Evolutionary conservation across 495 filamentous ascomycete species (phyloP).

Genomic region (Penicillium samsonianum): DNA sequence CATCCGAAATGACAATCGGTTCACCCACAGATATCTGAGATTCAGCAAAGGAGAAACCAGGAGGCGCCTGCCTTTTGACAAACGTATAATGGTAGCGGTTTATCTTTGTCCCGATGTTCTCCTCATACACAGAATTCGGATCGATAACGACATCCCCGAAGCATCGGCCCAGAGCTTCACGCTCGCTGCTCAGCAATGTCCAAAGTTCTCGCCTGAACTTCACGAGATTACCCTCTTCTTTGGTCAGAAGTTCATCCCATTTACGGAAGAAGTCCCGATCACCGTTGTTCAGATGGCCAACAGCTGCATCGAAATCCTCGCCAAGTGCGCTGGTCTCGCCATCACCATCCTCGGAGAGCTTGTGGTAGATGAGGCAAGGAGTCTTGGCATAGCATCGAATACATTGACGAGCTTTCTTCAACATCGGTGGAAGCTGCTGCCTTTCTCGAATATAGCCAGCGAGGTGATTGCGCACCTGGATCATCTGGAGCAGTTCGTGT

Average conservation of each 20-base stretch:
- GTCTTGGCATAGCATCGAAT: conserved; percentile 83
- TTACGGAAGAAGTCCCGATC: conserved; percentile 86
- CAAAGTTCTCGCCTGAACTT: conserved; percentile 86
- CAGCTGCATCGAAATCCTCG: conserved; percentile 72
- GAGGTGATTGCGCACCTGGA: conserved; percentile 90
- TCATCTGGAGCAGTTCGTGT: conserved; percentile 89
- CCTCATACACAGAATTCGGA: conserved; percentile 69
- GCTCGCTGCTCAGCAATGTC: conserved; percentile 88
- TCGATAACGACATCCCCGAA: conserved; percentile 76
- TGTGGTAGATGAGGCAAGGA: conserved; percentile 92
- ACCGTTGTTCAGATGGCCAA: conserved; percentile 67
- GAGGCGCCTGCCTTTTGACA: conserved; percentile 58
- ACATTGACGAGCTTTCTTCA: conserved; percentile 74
- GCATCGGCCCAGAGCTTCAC: conserved; percentile 81
- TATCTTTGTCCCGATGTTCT: conserved; percentile 70
- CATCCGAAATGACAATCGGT: conserved; percentile 94
- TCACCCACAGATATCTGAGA: conserved; percentile 89
- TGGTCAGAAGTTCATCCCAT: conserved; percentile 91
- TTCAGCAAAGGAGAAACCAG: conserved; percentile 78
- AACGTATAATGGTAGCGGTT: conserved; percentile 88
- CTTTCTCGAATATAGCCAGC: conserved; percentile 81
- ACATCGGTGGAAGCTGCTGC: conserved; percentile 79
- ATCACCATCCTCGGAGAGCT: conserved; percentile 80
- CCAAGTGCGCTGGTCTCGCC: conserved; percentile 76
- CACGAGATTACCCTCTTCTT: conserved; percentile 86